phyloP scores from a whole-genome alignment of 345 rosid species.

The Populus alba region DNA sequence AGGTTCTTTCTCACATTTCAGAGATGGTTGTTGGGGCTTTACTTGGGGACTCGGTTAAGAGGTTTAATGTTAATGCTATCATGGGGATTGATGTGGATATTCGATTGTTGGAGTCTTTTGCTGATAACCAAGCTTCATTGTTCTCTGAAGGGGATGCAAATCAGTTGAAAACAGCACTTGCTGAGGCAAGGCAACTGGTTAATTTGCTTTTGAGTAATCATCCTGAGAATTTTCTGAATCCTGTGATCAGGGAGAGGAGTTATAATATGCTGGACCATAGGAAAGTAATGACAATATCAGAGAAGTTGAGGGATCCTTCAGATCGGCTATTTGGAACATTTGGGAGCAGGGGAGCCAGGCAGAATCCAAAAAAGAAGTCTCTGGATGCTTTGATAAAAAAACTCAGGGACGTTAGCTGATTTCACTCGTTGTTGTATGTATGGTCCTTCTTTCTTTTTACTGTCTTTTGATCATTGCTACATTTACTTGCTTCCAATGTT shows the following conservation, averaged over 20 bases:
- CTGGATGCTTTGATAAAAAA: constrained; percentile 82
- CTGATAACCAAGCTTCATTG: constrained; percentile 63
- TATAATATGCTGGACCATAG: constrained; percentile 72
- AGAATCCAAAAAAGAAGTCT: constrained; percentile 90
- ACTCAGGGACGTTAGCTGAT: constrained; percentile 84
- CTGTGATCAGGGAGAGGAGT: constrained; percentile 86
- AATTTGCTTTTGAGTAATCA: constrained; percentile 84
- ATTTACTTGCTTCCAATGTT: constrained; percentile 24
- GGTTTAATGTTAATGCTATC: constrained; percentile 72
- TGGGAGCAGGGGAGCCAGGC: constrained; percentile 81
- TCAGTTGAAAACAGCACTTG: constrained; percentile 79
- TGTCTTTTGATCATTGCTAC: constrained; percentile 13
- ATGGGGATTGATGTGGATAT: constrained; percentile 82
- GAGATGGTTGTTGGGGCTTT: constrained; percentile 69
- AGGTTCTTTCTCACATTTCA: constrained; percentile 83
- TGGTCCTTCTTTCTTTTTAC: constrained; percentile 20
- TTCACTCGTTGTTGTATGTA: constrained; percentile 22
- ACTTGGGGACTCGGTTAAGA: constrained; percentile 73
- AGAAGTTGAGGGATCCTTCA: constrained; percentile 86
- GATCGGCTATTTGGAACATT: constrained; percentile 89
- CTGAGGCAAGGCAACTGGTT: constrained; percentile 75
- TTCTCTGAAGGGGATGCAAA: constrained; percentile 70
- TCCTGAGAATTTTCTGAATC: constrained; percentile 82
- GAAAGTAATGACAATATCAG: constrained; percentile 73
- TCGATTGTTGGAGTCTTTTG: constrained; percentile 78